Conservation (phyloP, 306 rosid genomes). For the Sesbania bispinosa region DNA sequence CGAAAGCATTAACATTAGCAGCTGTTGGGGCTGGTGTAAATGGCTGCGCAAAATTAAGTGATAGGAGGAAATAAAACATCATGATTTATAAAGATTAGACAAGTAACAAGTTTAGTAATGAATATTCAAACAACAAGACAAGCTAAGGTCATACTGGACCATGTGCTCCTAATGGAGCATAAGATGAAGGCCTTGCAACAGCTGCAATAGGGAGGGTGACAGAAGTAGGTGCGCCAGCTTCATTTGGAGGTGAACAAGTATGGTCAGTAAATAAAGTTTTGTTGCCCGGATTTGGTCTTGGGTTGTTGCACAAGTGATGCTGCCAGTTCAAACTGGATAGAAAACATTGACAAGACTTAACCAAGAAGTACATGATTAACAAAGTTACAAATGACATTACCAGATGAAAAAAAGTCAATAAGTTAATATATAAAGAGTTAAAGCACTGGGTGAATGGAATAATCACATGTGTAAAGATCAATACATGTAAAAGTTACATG, state of each 20-base stretch:
- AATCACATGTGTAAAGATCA: neutral
- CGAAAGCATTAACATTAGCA: slow-evolving; percentile 40
- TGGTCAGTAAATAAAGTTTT: slow-evolving; percentile 65
- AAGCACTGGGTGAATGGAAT: neutral
- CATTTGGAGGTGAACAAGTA: slow-evolving; percentile 51
- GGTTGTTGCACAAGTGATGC: slow-evolving; percentile 65
- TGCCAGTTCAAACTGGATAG: slow-evolving; percentile 85
- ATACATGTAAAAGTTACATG: neutral
- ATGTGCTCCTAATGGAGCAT: slow-evolving; percentile 48
- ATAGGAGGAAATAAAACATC: neutral
- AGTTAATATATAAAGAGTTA: neutral
- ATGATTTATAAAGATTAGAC: neutral
- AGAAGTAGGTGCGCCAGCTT: slow-evolving; percentile 41
- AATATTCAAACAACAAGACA: slow-evolving; percentile 31
- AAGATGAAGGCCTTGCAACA: slow-evolving; percentile 50
- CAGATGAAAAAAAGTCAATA: neutral
- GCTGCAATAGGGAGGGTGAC: slow-evolving; percentile 47
- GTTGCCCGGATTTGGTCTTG: slow-evolving; percentile 55
- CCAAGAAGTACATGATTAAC: neutral
- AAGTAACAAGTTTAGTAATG: neutral
- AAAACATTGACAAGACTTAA: neutral
- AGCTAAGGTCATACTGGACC: slow-evolving; percentile 24
- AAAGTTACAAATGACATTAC: neutral
- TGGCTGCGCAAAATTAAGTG: slow-evolving; percentile 33
- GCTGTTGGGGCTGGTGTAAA: slow-evolving; percentile 31